phyloP scores from a whole-genome alignment of 2,329 filamentous ascomycete species.

The Epicoccum nigrum region DNA sequence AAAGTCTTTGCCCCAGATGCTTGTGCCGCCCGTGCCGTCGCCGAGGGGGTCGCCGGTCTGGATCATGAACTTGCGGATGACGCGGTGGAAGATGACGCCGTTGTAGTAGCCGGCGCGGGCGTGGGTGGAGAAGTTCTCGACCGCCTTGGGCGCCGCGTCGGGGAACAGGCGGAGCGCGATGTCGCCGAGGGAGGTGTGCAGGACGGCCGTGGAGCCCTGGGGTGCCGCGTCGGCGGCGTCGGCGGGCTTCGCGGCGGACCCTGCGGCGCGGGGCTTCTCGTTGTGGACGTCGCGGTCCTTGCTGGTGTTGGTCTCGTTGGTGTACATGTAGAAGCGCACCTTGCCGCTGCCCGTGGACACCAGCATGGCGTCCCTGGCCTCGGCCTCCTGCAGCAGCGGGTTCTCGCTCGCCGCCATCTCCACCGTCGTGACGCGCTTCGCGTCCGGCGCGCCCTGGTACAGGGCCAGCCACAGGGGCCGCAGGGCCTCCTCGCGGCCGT shows the following conservation, averaged over 20 bases:
- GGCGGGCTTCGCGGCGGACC: constrained; percentile 54
- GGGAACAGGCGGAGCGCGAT: constrained; percentile 94
- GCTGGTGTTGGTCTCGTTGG: constrained; percentile 73
- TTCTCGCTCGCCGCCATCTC: constrained; percentile 97
- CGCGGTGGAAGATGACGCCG: constrained; percentile 93
- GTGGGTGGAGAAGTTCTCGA: constrained; percentile 97
- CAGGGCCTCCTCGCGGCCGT: constrained; percentile 87
- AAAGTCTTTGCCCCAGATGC: constrained; percentile 91
- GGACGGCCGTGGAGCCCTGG: constrained; percentile 76
- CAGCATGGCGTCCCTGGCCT: constrained; percentile 87
- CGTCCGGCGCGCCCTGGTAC: constrained; percentile 94
- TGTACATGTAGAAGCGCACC: constrained; percentile 97
- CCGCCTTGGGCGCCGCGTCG: constrained; percentile 87
- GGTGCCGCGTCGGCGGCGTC: constrained; percentile 65
- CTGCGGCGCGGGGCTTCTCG: constrained; percentile 78
- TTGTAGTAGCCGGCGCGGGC: constrained; percentile 93
- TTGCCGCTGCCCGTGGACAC: constrained; percentile 84
- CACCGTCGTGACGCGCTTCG: constrained; percentile 90
- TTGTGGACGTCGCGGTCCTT: constrained; percentile 86
- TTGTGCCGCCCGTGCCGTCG: constrained; percentile 88
- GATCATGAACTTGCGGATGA: constrained; percentile 99
- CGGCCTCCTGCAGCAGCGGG: constrained; percentile 89
- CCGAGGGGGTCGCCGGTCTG: constrained; percentile 85
- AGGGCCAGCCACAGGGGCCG: constrained; percentile 81
- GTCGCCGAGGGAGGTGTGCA: constrained; percentile 94